phyloP scores from a whole-genome alignment of 1,284 basidiomycete genomes.

The Leccinum holopus region DNA sequence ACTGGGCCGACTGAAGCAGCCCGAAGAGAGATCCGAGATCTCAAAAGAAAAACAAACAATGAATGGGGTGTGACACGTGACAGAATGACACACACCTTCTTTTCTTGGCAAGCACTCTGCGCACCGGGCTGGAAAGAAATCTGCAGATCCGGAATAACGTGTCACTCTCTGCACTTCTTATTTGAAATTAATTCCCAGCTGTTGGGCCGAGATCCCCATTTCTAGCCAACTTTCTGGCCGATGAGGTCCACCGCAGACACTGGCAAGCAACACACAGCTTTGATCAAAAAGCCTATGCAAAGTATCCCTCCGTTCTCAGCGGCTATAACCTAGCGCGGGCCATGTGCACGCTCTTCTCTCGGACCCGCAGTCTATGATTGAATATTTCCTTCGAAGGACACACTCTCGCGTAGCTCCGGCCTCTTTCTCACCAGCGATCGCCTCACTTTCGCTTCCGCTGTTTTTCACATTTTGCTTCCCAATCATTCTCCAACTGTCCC shows the following conservation, averaged over 20 bases:
- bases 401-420: constrained; percentile 1
- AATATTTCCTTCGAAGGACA: constrained; percentile 23
- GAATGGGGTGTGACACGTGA: constrained; percentile 22
- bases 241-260: not conserved
- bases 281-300: constrained; percentile 24
- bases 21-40: constrained; percentile 17
- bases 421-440: constrained; percentile 6
- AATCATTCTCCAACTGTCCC: constrained; percentile 21
- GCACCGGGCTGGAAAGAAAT: constrained; percentile 15
- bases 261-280: constrained; percentile 3
- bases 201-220: constrained; percentile 9
- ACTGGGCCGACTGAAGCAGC: not conserved
- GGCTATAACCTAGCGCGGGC: not conserved
- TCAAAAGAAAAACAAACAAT: constrained; percentile 2
- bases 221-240: not conserved
- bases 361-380: constrained; percentile 22
- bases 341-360: constrained; percentile 9
- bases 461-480: constrained; percentile 4
- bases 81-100: constrained; percentile 18
- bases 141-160: constrained; percentile 36
- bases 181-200: constrained; percentile 29
- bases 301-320: not conserved
- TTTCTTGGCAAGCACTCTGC: constrained; percentile 15
- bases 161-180: constrained; percentile 29
- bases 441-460: constrained; percentile 21